These are phyloP conservation scores for Nicotiana sylvestris DNA, from an alignment of 257 asterid species.

Conservation along the genomic window DNA sequence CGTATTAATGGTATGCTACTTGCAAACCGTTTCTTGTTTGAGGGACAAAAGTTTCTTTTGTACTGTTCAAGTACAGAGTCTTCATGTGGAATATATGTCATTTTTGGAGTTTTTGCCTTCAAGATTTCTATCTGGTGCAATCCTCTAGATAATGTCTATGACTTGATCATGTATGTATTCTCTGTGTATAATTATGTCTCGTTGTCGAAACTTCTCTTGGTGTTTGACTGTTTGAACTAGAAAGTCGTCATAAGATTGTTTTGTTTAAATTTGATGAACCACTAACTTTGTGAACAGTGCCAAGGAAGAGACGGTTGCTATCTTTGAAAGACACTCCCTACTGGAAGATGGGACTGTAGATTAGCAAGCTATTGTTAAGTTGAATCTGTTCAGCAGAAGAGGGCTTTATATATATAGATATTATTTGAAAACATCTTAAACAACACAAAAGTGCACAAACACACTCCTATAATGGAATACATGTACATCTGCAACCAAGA, in stretches of 20 bases:
- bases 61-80: too few relatives aligned
- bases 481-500: too few relatives aligned
- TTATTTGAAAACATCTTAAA: too few relatives aligned
- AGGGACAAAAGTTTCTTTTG: background rate
- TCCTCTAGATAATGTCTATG: background rate
- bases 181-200: background rate
- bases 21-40: background rate
- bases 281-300: conserved; percentile 37
- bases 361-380: background rate
- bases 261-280: background rate
- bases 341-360: conserved; percentile 34
- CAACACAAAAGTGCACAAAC: too few relatives aligned
- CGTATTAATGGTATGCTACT: too few relatives aligned
- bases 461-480: too few relatives aligned
- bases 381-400: background rate
- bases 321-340: conserved; percentile 46
- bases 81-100: too few relatives aligned
- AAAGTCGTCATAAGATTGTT: background rate
- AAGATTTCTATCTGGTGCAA: too few relatives aligned
- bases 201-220: background rate
- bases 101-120: too few relatives aligned
- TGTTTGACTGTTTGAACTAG: background rate
- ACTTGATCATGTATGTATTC: background rate
- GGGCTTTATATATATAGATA: too few relatives aligned
- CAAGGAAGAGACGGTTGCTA: conserved; percentile 51